A percentile compares a stretch with the other conserved stretches of the same genome.
Conservation (phyloP, 495 filamentous ascomycete species). For the Podospora sp. region DNA sequence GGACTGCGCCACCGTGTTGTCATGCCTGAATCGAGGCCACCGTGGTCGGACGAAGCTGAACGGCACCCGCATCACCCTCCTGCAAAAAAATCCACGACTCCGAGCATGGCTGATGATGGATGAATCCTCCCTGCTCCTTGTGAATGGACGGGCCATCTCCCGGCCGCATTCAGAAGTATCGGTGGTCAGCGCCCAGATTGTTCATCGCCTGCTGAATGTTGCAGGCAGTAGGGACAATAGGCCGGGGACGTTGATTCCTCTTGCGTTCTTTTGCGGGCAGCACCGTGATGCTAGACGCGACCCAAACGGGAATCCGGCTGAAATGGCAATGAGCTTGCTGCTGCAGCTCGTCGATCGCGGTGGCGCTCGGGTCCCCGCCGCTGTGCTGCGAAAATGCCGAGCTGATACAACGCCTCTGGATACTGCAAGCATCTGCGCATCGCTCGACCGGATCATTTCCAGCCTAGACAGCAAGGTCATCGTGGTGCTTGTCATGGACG, state of each 20-base stretch:
- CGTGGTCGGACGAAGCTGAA: constrained; percentile 3
- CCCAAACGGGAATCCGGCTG: constrained; percentile 11
- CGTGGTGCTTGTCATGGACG: constrained; percentile 21
- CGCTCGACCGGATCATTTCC: constrained; percentile 10
- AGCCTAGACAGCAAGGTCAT: constrained; percentile 7
- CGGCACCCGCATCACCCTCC: constrained; percentile 10
- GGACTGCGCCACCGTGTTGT: neutral
- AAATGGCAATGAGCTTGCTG: constrained; percentile 21
- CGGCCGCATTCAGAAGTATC: constrained; percentile 7
- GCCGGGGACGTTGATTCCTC: constrained; percentile 2
- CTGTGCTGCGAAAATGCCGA: constrained; percentile 4
- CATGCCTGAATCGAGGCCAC: neutral
- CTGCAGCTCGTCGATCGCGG: constrained; percentile 19
- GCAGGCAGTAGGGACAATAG: neutral
- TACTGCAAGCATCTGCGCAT: constrained; percentile 12
- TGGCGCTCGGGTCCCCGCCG: neutral
- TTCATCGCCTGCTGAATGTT: constrained; percentile 1
- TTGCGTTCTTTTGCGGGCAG: constrained; percentile 23
- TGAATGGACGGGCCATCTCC: constrained; percentile 10
- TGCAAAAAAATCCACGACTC: constrained; percentile 18
- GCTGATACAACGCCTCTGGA: constrained; percentile 4
- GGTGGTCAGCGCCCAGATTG: constrained; percentile 13
- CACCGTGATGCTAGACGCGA: constrained; percentile 16
- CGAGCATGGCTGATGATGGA: constrained; percentile 24
- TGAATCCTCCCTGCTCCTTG: constrained; percentile 19